phyloP scores from a whole-genome alignment of 2,329 filamentous ascomycete species.

The Clarireedia paspali region DNA sequence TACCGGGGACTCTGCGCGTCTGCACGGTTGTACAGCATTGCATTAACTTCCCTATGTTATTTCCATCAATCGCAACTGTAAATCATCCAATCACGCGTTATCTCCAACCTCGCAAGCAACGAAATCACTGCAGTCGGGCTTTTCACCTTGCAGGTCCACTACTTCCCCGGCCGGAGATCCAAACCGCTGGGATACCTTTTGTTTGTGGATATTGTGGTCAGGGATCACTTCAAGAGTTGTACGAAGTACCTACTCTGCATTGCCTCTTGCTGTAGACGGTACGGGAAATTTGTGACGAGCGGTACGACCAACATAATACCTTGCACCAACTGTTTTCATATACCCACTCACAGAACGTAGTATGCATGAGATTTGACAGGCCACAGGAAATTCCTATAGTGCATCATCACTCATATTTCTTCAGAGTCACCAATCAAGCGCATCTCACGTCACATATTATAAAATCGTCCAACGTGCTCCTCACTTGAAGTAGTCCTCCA shows the following conservation, averaged over 20 bases:
- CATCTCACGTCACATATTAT: conserved; percentile 10
- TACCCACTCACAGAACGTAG: conserved; percentile 1
- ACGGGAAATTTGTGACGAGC: conserved; percentile 1
- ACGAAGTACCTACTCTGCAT: not conserved
- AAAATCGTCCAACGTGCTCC: conserved; percentile 9
- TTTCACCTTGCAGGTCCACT: conserved; percentile 4
- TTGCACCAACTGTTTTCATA: conserved; percentile 5
- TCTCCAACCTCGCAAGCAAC: not conserved
- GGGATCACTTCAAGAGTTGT: no score
- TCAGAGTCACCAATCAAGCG: conserved; percentile 4
- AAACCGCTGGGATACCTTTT: conserved; percentile 6
- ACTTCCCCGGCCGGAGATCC: conserved; percentile 8
- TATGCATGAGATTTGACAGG: conserved; percentile 6
- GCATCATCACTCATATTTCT: not conserved
- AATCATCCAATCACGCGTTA: not conserved
- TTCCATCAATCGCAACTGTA: conserved; percentile 2
- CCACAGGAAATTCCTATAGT: conserved; percentile 2
- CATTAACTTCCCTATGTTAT: not conserved
- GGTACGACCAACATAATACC: conserved; percentile 8
- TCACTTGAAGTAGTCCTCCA: conserved; percentile 1
- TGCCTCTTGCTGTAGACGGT: conserved; percentile 1
- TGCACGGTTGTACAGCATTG: conserved; percentile 8
- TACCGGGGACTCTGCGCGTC: conserved; percentile 4
- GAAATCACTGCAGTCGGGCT: conserved; percentile 6
- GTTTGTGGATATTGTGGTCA: conserved; percentile 1